Conservation (phyloP, 306 rosid genomes). For the Vigna angularis region DNA sequence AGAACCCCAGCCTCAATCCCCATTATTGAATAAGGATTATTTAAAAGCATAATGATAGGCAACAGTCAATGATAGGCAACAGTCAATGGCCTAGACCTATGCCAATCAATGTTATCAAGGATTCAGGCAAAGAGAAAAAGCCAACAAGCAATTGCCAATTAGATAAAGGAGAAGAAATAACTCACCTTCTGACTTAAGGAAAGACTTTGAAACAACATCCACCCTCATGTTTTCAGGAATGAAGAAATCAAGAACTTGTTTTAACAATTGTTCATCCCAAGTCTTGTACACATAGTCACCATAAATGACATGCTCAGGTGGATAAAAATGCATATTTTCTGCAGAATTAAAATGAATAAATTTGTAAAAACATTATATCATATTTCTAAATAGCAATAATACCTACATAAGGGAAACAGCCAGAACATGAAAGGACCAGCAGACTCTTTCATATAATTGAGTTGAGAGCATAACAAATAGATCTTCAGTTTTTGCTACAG, state of each 20-base stretch:
- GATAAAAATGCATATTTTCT: constrained; percentile 76
- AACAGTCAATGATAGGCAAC: background rate
- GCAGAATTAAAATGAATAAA: constrained; percentile 53
- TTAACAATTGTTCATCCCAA: constrained; percentile 83
- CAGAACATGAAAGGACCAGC: constrained; percentile 15
- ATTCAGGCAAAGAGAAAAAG: background rate
- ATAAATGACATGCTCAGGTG: constrained; percentile 85
- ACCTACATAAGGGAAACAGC: constrained; percentile 15
- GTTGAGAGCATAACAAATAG: constrained; percentile 25
- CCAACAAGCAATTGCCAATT: constrained; percentile 12
- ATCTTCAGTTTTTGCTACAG: constrained; percentile 4
- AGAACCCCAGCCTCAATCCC: background rate
- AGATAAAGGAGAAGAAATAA: constrained; percentile 35
- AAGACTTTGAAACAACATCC: constrained; percentile 79
- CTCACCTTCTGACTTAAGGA: constrained; percentile 64
- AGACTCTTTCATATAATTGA: constrained; percentile 18
- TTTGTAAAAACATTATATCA: constrained; percentile 21
- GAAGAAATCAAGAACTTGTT: constrained; percentile 75
- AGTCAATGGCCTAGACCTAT: constrained; percentile 14
- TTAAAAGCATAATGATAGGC: background rate
- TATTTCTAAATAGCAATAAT: constrained; percentile 20
- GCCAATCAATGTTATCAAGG: constrained; percentile 43
- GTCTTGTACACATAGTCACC: constrained; percentile 79
- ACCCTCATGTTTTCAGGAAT: constrained; percentile 94
- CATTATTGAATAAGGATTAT: constrained; percentile 27